A percentile compares a stretch with the other conserved stretches of the same genome.
These are phyloP conservation scores for Xylaria sp. DNA, from an alignment of 2,329 filamentous ascomycete genomes.

Conservation along the genomic window DNA sequence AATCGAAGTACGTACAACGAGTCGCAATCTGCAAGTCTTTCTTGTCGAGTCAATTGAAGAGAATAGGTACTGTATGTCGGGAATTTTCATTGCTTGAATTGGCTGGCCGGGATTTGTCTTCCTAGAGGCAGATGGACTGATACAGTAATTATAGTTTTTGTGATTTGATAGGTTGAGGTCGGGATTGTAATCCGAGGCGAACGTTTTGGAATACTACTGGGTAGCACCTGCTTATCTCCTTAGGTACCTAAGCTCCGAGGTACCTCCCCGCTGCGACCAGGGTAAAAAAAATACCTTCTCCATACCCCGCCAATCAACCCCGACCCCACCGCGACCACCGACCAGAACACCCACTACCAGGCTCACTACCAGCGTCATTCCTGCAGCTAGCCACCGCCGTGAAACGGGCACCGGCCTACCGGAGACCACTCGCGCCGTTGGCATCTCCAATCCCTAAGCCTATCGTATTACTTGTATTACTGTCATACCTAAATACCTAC, in stretches of 20 bases:
- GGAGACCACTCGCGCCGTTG: slow-evolving; percentile 19
- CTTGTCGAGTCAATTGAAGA: not conserved
- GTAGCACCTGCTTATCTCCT: not conserved
- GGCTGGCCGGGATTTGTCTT: not conserved
- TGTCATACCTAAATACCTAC: not conserved
- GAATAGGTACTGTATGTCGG: not conserved
- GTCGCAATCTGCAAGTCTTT: slow-evolving; percentile 5
- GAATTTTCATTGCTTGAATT: too few relatives aligned
- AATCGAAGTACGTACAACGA: not conserved
- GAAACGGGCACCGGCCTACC: slow-evolving; percentile 26
- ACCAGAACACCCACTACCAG: not conserved
- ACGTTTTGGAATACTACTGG: slow-evolving; percentile 15
- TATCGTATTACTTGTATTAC: slow-evolving; percentile 7
- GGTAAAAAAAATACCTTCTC: not conserved
- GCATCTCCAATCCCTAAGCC: not conserved
- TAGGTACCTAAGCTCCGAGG: not conserved
- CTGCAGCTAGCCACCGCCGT: slow-evolving; percentile 5
- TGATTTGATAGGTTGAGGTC: too few relatives aligned
- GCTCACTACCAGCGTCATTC: slow-evolving; percentile 18
- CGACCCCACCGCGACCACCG: not conserved
- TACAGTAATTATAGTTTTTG: slow-evolving; percentile 23
- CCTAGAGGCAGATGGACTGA: not conserved
- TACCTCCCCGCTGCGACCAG: not conserved
- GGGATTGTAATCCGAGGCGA: not conserved
- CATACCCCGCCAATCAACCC: slow-evolving; percentile 7